Conservation (phyloP, 1,284 basidiomycete species). For the Pterulicium gracile region DNA sequence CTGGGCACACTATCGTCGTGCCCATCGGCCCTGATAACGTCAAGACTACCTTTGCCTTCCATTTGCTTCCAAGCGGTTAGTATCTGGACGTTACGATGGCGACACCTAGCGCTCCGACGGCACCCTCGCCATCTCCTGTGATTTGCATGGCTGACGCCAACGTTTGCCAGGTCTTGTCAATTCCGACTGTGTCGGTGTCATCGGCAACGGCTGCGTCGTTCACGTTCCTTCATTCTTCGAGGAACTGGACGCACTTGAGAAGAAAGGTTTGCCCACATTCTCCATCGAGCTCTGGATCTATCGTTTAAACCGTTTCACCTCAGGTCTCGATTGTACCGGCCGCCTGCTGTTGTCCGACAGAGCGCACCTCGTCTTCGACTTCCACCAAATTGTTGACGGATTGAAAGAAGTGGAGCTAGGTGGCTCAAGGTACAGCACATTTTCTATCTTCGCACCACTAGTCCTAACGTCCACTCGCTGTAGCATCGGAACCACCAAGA, state of each 20-base stretch:
- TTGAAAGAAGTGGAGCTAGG: constrained; percentile 97
- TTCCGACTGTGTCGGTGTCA: constrained; percentile 76
- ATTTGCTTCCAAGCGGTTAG: constrained; percentile 88
- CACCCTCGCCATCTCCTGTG: no score
- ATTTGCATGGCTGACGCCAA: not conserved
- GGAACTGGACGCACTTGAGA: constrained; percentile 82
- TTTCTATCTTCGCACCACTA: constrained; percentile 2
- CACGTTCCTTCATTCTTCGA: constrained; percentile 93
- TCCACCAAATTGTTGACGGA: constrained; percentile 99
- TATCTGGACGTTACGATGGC: no score
- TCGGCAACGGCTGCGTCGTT: constrained; percentile 92
- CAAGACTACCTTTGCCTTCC: constrained; percentile 89
- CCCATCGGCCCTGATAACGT: constrained; percentile 56
- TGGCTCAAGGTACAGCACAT: constrained; percentile 52
- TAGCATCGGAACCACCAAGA: constrained; percentile 96
- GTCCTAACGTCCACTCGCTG: constrained; percentile 5
- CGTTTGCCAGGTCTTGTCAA: constrained; percentile 72
- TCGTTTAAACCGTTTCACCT: constrained; percentile 1
- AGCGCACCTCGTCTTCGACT: constrained; percentile 96
- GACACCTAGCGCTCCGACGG: no score
- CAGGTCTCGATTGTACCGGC: constrained; percentile 79
- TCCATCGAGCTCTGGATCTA: constrained; percentile 4
- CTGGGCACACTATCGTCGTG: constrained; percentile 95
- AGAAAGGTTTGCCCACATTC: constrained; percentile 51
- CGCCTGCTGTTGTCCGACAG: constrained; percentile 93